Percentiles rank a stretch among this genome's conserved stretches.
Evolutionary conservation across 1,284 basidiomycete species (phyloP).

Genomic region (Phylloporus gajari): DNA sequence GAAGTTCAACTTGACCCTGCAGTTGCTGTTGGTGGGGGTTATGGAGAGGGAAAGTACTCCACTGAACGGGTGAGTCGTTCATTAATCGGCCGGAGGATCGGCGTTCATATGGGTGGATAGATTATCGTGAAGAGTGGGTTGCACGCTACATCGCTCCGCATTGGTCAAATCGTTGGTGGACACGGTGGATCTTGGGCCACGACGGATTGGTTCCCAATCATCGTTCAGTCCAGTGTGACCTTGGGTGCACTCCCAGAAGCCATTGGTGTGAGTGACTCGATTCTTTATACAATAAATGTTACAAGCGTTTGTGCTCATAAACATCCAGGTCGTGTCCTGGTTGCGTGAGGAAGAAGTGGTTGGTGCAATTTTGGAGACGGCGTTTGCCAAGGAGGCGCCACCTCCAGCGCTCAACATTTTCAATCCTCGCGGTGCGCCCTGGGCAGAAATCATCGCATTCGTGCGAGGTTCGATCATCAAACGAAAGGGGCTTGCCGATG

Average conservation of each 20-base stretch:
- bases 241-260: conserved; percentile 42
- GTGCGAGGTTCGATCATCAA: too few species aligned
- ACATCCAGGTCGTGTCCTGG: conserved; percentile 34
- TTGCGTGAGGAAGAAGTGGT: conserved; percentile 33
- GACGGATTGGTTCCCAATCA: conserved; percentile 47
- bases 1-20: conserved; percentile 34
- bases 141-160: conserved; percentile 36
- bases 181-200: conserved; percentile 43
- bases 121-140: conserved; percentile 40
- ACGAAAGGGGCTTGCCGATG: neutral
- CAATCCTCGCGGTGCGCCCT: conserved; percentile 34
- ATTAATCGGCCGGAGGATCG: too few species aligned
- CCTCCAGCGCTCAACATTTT: conserved; percentile 30
- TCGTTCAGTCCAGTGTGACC: conserved; percentile 41
- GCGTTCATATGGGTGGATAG: conserved; percentile 8
- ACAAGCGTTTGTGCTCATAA: neutral
- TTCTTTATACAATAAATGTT: too few species aligned
- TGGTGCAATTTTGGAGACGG: conserved; percentile 26
- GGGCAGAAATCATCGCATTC: conserved; percentile 3
- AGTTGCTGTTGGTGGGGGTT: conserved; percentile 42
- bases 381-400: conserved; percentile 14
- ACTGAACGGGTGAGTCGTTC: conserved; percentile 45
- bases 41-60: conserved; percentile 49
- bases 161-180: conserved; percentile 47
- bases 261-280: conserved; percentile 34